These are phyloP conservation scores for Akanthomyces muscarius DNA, from an alignment of 2,329 filamentous ascomycete genomes.

Conservation along the genomic window DNA sequence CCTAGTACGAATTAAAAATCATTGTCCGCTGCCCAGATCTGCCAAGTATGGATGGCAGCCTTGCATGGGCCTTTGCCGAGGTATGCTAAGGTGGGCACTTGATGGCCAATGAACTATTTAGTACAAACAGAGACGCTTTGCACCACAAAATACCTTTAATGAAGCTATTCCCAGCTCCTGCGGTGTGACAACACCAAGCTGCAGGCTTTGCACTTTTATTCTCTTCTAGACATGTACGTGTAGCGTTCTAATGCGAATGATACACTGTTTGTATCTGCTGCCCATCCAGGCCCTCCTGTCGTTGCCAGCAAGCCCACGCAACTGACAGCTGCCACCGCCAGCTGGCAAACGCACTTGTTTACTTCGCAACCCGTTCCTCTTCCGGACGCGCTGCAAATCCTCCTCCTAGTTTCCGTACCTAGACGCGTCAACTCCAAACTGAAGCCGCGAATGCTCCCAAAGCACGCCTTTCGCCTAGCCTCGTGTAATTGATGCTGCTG, in stretches of 20 bases:
- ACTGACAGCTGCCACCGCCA: conserved; percentile 11
- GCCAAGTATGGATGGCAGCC: background rate
- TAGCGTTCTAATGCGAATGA: no score
- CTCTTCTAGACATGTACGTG: background rate
- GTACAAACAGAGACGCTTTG: background rate
- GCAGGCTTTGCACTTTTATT: background rate
- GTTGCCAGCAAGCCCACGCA: no score
- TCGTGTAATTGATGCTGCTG: conserved; percentile 3
- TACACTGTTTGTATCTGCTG: background rate
- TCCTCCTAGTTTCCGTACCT: background rate
- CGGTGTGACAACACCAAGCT: no score
- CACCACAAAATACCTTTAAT: background rate
- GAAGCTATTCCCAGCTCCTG: background rate
- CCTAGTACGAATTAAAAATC: no score
- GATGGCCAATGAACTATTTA: background rate
- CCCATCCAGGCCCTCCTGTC: background rate
- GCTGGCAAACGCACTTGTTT: conserved; percentile 11
- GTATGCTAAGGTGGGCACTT: background rate
- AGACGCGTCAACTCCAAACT: background rate
- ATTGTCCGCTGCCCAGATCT: background rate
- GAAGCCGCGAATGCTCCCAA: background rate
- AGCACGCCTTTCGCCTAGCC: conserved; percentile 9
- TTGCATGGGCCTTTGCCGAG: conserved; percentile 7
- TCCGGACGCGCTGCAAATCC: background rate
- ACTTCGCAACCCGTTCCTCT: conserved; percentile 2